phyloP scores from a whole-genome alignment of 306 rosid species.

The Nissolia schottii region DNA sequence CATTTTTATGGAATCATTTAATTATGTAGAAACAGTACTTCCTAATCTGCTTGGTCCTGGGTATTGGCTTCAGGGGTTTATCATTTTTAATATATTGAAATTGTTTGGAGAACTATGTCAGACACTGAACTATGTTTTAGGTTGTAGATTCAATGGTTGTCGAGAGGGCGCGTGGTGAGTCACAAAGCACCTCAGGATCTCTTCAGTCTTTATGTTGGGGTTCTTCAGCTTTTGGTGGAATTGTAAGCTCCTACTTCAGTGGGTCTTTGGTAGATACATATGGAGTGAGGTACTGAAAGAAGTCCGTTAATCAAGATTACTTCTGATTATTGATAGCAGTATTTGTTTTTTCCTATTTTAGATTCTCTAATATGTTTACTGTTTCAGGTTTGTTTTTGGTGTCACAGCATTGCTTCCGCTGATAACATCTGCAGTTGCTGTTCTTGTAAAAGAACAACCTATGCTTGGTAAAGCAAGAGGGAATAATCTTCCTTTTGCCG shows the following conservation, averaged over 20 bases:
- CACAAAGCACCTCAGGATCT: slow-evolving; percentile 96
- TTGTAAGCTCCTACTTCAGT: slow-evolving; percentile 92
- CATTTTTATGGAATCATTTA: not conserved
- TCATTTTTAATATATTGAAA: slow-evolving; percentile 12
- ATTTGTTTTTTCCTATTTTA: not conserved
- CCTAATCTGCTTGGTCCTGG: not conserved
- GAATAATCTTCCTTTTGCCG: slow-evolving; percentile 32
- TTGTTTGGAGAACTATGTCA: slow-evolving; percentile 22
- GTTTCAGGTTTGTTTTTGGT: slow-evolving; percentile 93
- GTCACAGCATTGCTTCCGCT: slow-evolving; percentile 87
- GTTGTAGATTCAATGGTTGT: slow-evolving; percentile 99
- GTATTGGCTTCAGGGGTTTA: slow-evolving; percentile 15
- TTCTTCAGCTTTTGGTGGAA: slow-evolving; percentile 96
- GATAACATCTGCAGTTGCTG: slow-evolving; percentile 87
- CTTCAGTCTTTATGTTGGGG: slow-evolving; percentile 99
- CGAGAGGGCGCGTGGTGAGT: slow-evolving; percentile 99
- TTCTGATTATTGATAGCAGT: slow-evolving; percentile 18
- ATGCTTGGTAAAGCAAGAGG: slow-evolving; percentile 40
- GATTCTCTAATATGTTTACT: slow-evolving; percentile 13
- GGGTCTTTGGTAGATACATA: slow-evolving; percentile 78
- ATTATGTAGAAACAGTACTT: not conserved
- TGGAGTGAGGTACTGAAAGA: slow-evolving; percentile 75
- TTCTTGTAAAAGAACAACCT: slow-evolving; percentile 86
- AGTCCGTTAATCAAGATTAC: slow-evolving; percentile 12
- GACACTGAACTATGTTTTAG: slow-evolving; percentile 52